phyloP scores from a whole-genome alignment of 2,329 filamentous ascomycete species.

The Phialocephala sp. region DNA sequence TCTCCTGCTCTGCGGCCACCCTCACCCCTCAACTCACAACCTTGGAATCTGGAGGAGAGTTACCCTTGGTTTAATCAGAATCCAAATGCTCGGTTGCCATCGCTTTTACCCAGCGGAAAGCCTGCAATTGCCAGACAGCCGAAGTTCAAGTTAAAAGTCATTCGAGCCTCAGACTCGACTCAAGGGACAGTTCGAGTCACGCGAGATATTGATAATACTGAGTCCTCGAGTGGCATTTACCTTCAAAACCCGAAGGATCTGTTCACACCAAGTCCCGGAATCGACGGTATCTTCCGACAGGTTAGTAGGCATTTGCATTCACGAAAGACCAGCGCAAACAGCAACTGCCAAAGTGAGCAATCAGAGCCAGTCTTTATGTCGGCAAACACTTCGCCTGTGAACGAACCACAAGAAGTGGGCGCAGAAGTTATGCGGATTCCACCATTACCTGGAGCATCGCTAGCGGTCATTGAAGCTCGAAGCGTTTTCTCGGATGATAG shows the following conservation, averaged over 20 bases:
- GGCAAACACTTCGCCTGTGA: not conserved
- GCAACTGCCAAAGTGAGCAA: slow-evolving; percentile 21
- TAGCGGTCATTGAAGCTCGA: slow-evolving; percentile 37
- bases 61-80: slow-evolving; percentile 33
- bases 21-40: slow-evolving; percentile 30
- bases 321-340: slow-evolving; percentile 34
- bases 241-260: slow-evolving; percentile 40
- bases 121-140: slow-evolving; percentile 25
- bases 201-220: slow-evolving; percentile 31
- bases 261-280: slow-evolving; percentile 39
- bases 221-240: slow-evolving; percentile 34
- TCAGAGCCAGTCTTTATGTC: slow-evolving; percentile 12
- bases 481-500: slow-evolving; percentile 49
- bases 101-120: slow-evolving; percentile 16
- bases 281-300: slow-evolving; percentile 41
- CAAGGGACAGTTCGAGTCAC: slow-evolving; percentile 41
- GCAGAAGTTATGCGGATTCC: not conserved
- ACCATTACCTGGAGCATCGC: slow-evolving; percentile 19
- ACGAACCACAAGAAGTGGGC: not conserved
- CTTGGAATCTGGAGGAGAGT: slow-evolving; percentile 35
- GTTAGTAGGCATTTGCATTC: slow-evolving; percentile 39
- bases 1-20: slow-evolving; percentile 24
- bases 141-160: slow-evolving; percentile 40
- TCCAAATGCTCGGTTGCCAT: slow-evolving; percentile 18
- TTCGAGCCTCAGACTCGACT: slow-evolving; percentile 38